phyloP scores from a whole-genome alignment of 345 rosid species.

The Triadica sebifera region DNA sequence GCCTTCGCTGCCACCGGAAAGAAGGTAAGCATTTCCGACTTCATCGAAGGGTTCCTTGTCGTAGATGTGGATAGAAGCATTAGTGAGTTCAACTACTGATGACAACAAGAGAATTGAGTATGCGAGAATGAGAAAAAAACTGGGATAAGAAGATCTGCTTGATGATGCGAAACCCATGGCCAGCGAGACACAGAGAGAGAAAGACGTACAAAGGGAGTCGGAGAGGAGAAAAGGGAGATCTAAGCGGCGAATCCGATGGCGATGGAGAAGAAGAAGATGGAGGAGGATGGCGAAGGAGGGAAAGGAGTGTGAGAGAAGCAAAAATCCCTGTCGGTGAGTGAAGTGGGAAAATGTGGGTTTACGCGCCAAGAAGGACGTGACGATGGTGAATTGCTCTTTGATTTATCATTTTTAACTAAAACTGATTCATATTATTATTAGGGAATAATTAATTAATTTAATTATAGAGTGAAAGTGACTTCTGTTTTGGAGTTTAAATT shows the following conservation, averaged over 20 bases:
- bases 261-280: not conserved
- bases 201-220: not conserved
- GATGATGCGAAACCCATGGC: conserved; percentile 43
- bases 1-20: conserved; percentile 98
- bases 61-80: conserved; percentile 76
- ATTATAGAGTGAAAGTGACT: no score
- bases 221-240: not conserved
- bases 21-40: conserved; percentile 83
- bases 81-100: conserved; percentile 13
- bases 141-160: conserved; percentile 4
- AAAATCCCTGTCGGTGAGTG: conserved; percentile 17
- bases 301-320: not conserved
- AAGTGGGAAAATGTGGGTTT: not conserved
- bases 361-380: conserved; percentile 3
- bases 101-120: conserved; percentile 28
- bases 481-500: no score
- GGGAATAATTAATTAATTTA: no score
- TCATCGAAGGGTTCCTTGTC: conserved; percentile 55
- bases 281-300: not conserved
- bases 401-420: no score
- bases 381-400: not conserved
- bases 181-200: conserved; percentile 10
- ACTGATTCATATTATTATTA: no score
- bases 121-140: conserved; percentile 13
- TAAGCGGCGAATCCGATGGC: conserved; percentile 25